These are phyloP conservation scores for Porodaedalea pini DNA, from an alignment of 1,284 basidiomycete species.

Conservation along the genomic window DNA sequence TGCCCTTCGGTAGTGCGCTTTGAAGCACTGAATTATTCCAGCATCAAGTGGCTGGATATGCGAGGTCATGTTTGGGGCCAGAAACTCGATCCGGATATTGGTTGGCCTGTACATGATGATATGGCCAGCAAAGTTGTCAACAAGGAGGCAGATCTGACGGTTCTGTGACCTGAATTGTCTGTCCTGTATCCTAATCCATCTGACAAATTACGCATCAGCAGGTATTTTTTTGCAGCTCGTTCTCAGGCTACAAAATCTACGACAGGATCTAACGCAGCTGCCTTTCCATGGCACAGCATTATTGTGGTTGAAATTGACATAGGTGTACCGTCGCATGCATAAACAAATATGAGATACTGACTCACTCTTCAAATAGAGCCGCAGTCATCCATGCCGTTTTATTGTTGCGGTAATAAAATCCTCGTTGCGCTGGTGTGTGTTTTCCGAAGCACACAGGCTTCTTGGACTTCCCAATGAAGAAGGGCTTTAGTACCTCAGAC, in stretches of 20 bases:
- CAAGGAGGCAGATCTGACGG: conserved; percentile 2
- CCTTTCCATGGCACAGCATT: too few species aligned
- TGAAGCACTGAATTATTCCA: conserved; percentile 31
- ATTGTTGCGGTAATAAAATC: conserved; percentile 36
- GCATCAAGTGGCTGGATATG: conserved; percentile 32
- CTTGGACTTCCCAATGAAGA: conserved; percentile 35
- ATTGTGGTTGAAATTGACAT: too few species aligned
- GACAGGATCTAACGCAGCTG: too few species aligned
- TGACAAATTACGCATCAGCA: too few species aligned
- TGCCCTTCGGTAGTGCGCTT: conserved; percentile 26
- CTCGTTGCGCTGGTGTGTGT: conserved; percentile 23
- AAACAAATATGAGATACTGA: too few species aligned
- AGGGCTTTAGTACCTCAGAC: conserved; percentile 27
- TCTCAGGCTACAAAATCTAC: too few species aligned
- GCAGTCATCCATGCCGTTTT: conserved; percentile 35
- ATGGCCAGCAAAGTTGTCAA: conserved; percentile 22
- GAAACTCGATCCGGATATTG: conserved; percentile 29
- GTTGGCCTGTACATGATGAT: conserved; percentile 14
- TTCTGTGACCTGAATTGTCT: too few species aligned
- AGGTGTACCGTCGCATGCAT: too few species aligned
- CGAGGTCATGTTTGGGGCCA: conserved; percentile 31
- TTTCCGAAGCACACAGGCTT: conserved; percentile 29
- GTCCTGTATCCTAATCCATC: too few species aligned
- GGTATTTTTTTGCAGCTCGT: too few species aligned
- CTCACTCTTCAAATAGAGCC: conserved; percentile 34